Base-by-base conservation (phyloP, 2,329 filamentous ascomycete species). In the Penicillium thymicola region DNA sequence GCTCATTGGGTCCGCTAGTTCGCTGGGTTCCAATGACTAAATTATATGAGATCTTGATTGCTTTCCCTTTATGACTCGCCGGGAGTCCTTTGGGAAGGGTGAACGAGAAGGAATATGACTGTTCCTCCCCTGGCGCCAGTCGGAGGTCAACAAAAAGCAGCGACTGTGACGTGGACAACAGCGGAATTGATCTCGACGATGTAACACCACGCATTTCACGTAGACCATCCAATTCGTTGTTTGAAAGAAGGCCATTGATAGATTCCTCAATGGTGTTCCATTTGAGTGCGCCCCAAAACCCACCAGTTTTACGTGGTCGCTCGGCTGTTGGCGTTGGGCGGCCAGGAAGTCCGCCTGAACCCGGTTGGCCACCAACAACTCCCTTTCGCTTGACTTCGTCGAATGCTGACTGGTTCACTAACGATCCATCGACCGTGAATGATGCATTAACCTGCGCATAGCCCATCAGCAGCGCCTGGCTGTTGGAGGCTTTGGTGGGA, bases 351-450 rank as follows among this genome's bases (percentile, higher is more conserved):
- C 90, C 90, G 34, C 92, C 91, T 42, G 90, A 90, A 36, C 90
- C 90, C 25, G 81, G 81, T 67, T 96, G 91, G 1, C 89, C 89
- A 47, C 91, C 90, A 5, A 96, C 85, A 7, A 96, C 91, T 2
- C 90, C 92, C 75, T 96, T 97, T 57, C 92, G 85, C 73, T 99
- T 99, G 38, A 97, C 92, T 67, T 95, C 90, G 70, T 99, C 94
- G 67, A 99, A 99, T 0, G 90, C 90, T 0, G 86, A 86, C 38
- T 95, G 86, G 66, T 95, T 93, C 58, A 99, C 86, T 23, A 99
- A 78, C 1, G 94, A 96, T 0, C 92, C 92, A 69, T 99, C 94
- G 7, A 99, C 77, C 0, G 87, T 91, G 66, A 99, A 99, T 0
- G 90, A 92, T 4, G 94, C 94, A 73, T 91, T 89, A 2, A 97